Base-by-base conservation (phyloP, 129 eudicot species). In the Mikania micrantha region DNA sequence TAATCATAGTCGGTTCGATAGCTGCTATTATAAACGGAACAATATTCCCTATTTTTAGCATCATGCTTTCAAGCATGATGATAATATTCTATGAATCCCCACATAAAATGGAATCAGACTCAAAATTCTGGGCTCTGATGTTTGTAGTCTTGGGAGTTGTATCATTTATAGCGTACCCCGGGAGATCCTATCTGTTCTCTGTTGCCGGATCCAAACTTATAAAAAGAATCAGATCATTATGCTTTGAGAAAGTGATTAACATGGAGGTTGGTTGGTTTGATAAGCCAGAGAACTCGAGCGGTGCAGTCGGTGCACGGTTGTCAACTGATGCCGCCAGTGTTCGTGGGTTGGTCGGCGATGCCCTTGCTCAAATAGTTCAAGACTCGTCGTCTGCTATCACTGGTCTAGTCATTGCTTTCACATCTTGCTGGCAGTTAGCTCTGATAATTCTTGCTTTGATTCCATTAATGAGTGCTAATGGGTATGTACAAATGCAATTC, bases 231-330 rank as follows among this genome's bases (percentile, higher is more conserved):
- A 82, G 96, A 81, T 36, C 78, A 6, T 73, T 85, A 81, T 85
- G 96, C 71, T 91, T 91, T 66, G 82, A 85, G 64, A 91, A 82
- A 63, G 88, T 88, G 54, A 81, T 84, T n/a, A 60, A 57, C 44
- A 91, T 91, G 96, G 98, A 91, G 61, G 85, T 91, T 4, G 82
- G 87, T 24, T 91, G 98, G 98, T 91, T 88, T 44, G 98, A 91
- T 72, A 82, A 85, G 64, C 75, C 94, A 0, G 87, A 82, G 22
- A 78, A 91, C 60, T 81, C 98, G 1, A 91, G 94, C 70, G 96
- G 98, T 28, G 85, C 82, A 17, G 82, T 91, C 48, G 95, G 97
- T 35, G 93, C 97, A 2, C 78, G 90, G 76, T 77, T 87, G 34
- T 91, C 96, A 5, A 69, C 88, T 16, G 95, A 91, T 81, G 97